phyloP scores from a whole-genome alignment of 495 filamentous ascomycete genomes.

The Daldinia vernicosa region DNA sequence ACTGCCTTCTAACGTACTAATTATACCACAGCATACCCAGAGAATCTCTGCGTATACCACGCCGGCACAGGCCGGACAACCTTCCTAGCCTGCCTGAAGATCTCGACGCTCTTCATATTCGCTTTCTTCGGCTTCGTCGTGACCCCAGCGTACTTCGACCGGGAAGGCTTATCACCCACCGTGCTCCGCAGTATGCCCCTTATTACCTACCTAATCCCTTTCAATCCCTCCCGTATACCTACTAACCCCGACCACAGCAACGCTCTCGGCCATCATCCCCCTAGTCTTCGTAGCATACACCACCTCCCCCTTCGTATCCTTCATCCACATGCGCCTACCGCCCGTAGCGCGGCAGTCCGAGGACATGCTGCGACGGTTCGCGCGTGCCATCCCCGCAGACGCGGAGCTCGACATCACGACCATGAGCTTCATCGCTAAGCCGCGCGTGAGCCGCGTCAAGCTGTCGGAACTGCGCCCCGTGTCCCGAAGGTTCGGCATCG shows the following conservation, averaged over 20 bases:
- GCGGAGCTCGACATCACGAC: slow-evolving; percentile 75
- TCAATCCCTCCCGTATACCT: neutral
- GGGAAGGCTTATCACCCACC: slow-evolving; percentile 49
- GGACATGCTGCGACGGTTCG: slow-evolving; percentile 72
- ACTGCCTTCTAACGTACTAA: neutral
- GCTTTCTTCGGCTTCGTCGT: slow-evolving; percentile 68
- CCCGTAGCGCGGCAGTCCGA: slow-evolving; percentile 72
- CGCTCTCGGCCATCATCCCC: slow-evolving; percentile 68
- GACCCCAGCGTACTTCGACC: slow-evolving; percentile 65
- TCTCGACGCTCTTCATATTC: slow-evolving; percentile 76
- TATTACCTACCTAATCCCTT: neutral
- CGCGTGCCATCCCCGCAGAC: slow-evolving; percentile 66
- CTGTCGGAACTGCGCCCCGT: slow-evolving; percentile 60
- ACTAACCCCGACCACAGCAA: slow-evolving; percentile 53
- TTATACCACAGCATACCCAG: slow-evolving; percentile 53
- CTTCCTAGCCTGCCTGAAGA: slow-evolving; percentile 72
- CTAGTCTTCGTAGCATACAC: slow-evolving; percentile 71
- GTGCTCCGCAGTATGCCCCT: slow-evolving; percentile 34
- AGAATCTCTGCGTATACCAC: slow-evolving; percentile 75
- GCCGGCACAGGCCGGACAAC: slow-evolving; percentile 71
- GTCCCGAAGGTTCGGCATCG: slow-evolving; percentile 56
- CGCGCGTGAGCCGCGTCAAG: slow-evolving; percentile 56
- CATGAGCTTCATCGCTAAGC: slow-evolving; percentile 70
- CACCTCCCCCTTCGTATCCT: slow-evolving; percentile 75
- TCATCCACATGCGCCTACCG: slow-evolving; percentile 74